phyloP scores from a whole-genome alignment of 2,329 filamentous ascomycete species.

The Tolypocladium cylindrosporum region DNA sequence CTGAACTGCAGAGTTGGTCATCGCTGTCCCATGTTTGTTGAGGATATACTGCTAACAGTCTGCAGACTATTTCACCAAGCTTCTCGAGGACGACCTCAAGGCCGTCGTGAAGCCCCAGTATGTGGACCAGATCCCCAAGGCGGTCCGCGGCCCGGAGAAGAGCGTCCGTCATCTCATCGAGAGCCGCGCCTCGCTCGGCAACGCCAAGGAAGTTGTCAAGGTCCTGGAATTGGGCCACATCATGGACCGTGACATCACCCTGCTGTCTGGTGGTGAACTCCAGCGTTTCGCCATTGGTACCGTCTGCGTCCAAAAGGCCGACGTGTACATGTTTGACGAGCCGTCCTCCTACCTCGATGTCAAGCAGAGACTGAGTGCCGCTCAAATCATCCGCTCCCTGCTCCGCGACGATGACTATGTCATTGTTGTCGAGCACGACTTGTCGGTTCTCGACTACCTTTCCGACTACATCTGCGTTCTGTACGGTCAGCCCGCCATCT shows the following conservation, averaged over 20 bases:
- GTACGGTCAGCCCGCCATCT: conserved; percentile 90
- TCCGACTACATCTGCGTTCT: conserved; percentile 98
- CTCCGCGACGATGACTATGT: conserved; percentile 87
- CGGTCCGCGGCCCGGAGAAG: conserved; percentile 73
- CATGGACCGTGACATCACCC: conserved; percentile 79
- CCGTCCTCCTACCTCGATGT: conserved; percentile 98
- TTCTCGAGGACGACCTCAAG: conserved; percentile 93
- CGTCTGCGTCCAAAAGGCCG: conserved; percentile 89
- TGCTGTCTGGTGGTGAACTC: conserved; percentile 92
- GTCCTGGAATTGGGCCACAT: conserved; percentile 82
- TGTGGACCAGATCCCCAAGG: conserved; percentile 94
- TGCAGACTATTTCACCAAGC: conserved; percentile 91
- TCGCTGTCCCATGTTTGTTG: neutral
- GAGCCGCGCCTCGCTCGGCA: conserved; percentile 64
- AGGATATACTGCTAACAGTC: neutral
- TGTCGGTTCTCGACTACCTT: conserved; percentile 96
- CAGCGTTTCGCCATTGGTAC: conserved; percentile 96
- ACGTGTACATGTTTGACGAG: conserved; percentile 99
- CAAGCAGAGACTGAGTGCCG: conserved; percentile 92
- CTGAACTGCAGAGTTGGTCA: conserved; percentile 81
- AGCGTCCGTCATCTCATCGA: conserved; percentile 71
- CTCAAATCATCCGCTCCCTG: conserved; percentile 83
- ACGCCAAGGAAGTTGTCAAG: conserved; percentile 73
- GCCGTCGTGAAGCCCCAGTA: conserved; percentile 98
- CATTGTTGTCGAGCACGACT: conserved; percentile 98